Evolutionary conservation across 2,329 filamentous ascomycete species (phyloP), one percentile per base, ranked within the genome.

Genomic region (Alternaria longipes): DNA sequence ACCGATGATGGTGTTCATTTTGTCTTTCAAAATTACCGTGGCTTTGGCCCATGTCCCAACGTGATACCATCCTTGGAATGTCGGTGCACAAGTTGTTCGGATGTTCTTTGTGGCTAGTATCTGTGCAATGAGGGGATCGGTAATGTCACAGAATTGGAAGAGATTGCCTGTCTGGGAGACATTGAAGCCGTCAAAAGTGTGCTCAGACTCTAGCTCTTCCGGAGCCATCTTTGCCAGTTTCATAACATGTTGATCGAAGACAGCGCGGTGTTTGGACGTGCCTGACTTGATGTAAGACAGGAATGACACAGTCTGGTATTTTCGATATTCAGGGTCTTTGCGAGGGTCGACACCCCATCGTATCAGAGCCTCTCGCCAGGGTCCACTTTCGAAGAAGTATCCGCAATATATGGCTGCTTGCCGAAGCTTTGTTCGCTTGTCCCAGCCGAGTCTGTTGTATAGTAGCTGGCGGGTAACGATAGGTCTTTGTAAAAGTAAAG

Each of bases 91-190:
- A 3, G 81, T 79, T 4, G 66, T 65, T 34, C 79, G 76, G 2
- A 84, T 74, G 5, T 87, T 83, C 0, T 89, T 83, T 0, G 87
- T 86, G 20, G 89, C 85, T 40, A 97, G 84, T 3, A 97, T 81
- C 11, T 83, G 78, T 1, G 83, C 81, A 1, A 98, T 83, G 1
- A 94, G 74, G 0, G 93, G 91, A 71, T 98, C 94, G 0, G 88
- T 90, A 56, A 98, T 90, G 77, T 99, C 95, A 80, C 93, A 97
- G 26, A 96, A 86, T 82, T 98, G 95, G 91, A 93, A 99, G 51
- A 95, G 90, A 72, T 95, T 95, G 40, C 93, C 93, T 72, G 97
- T 93, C 1, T 87, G 86, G 16, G 88, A 87, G 56, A 94, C 87
- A 2, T 85, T 86, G 60, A 88, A 84, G 47, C 94, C 94, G 63